A percentile compares a stretch with the other conserved stretches of the same genome.
phyloP scores from a whole-genome alignment of 768 basidiomycete genomes.

The Omphalotus guepiniiformis region DNA sequence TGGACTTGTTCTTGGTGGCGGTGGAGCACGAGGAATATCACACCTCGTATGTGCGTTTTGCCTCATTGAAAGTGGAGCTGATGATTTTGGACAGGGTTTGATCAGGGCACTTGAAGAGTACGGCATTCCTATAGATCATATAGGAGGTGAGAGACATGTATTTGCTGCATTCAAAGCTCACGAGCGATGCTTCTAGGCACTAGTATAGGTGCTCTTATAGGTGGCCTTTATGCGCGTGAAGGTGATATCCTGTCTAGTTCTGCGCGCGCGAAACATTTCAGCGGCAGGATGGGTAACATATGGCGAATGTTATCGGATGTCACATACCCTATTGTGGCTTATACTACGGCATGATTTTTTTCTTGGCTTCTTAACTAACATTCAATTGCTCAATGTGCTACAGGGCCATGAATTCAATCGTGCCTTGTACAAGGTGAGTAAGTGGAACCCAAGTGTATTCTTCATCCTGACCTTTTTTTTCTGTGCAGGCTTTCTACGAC shows the following conservation, averaged over 20 bases:
- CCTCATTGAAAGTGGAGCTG: too few species aligned
- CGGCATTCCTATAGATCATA: constrained; percentile 90
- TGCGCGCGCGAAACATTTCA: constrained; percentile 89
- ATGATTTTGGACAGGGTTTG: constrained; percentile 72
- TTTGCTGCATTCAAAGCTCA: neutral
- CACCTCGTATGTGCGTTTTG: constrained; percentile 1
- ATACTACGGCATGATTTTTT: constrained; percentile 63
- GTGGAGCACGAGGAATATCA: constrained; percentile 73
- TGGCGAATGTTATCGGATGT: constrained; percentile 94
- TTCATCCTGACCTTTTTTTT: constrained; percentile 4
- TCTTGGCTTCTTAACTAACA: constrained; percentile 1
- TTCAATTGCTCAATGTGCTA: constrained; percentile 8
- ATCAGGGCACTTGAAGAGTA: constrained; percentile 89
- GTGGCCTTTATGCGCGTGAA: constrained; percentile 92
- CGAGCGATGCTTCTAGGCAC: constrained; percentile 45
- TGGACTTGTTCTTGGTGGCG: constrained; percentile 92
- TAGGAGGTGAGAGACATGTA: constrained; percentile 53
- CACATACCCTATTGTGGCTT: constrained; percentile 88
- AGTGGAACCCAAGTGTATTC: too few species aligned
- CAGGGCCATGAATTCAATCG: constrained; percentile 96
- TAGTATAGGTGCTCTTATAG: constrained; percentile 89
- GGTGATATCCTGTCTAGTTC: constrained; percentile 84
- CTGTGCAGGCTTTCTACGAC: constrained; percentile 87
- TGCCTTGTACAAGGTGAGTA: constrained; percentile 78
- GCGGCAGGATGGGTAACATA: constrained; percentile 86